These are phyloP conservation scores for Saccharum spontaneum DNA, from an alignment of 176 grass and related monocot genomes.

Conservation along the genomic window DNA sequence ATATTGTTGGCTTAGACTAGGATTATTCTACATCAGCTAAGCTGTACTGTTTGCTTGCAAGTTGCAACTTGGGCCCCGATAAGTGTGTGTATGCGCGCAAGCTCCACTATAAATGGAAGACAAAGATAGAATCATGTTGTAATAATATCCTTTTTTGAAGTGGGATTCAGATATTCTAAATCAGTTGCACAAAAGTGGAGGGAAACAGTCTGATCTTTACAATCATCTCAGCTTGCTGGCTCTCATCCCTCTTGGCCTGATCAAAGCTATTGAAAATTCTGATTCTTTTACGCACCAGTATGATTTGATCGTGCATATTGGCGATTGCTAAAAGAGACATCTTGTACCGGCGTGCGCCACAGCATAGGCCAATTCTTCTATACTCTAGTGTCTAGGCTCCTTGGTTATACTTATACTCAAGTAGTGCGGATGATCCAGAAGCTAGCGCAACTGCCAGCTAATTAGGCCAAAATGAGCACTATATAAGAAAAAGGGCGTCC, in stretches of 20 bases:
- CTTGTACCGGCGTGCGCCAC: background rate
- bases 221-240: background rate
- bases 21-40: background rate
- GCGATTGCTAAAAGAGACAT: background rate
- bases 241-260: background rate
- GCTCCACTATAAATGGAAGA: background rate
- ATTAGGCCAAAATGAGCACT: constrained; percentile 15
- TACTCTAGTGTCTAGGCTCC: background rate
- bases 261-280: background rate
- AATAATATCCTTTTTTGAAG: background rate
- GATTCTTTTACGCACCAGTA: background rate
- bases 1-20: background rate
- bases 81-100: background rate
- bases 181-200: no score
- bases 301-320: background rate
- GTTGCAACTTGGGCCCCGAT: background rate
- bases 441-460: background rate
- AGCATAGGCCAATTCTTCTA: background rate
- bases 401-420: background rate
- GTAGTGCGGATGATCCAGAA: constrained; percentile 2
- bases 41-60: background rate
- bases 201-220: background rate
- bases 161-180: constrained; percentile 12
- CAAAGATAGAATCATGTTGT: background rate
- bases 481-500: background rate